Evolutionary conservation across 2,329 filamentous ascomycete species (phyloP).

Genomic region (Fusarium nurragi): DNA sequence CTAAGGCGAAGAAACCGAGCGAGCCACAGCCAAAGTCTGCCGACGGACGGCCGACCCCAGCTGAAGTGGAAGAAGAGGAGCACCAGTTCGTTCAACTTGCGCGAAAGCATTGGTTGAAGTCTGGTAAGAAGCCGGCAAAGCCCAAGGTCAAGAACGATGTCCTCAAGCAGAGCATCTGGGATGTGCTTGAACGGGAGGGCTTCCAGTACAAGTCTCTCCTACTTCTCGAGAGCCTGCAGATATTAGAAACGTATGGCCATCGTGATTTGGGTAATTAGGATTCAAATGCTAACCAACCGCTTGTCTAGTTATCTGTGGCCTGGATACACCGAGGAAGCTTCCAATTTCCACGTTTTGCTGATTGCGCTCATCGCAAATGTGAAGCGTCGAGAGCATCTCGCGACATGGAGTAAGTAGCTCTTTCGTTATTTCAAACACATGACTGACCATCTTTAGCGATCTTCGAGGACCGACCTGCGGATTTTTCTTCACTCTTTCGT

Average conservation of each 20-base stretch:
- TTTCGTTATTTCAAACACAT: background rate
- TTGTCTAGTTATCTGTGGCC: conserved; percentile 86
- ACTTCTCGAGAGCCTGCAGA: conserved; percentile 87
- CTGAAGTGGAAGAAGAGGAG: conserved; percentile 76
- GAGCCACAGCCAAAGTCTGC: conserved; percentile 52
- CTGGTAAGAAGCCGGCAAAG: conserved; percentile 67
- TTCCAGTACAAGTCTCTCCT: conserved; percentile 83
- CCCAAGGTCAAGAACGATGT: conserved; percentile 83
- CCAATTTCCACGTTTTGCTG: conserved; percentile 90
- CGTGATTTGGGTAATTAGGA: background rate
- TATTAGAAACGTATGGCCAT: conserved; percentile 75
- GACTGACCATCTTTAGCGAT: conserved; percentile 61
- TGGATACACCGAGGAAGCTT: conserved; percentile 85
- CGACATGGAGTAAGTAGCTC: conserved; percentile 77
- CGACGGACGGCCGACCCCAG: conserved; percentile 62
- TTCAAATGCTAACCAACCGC: conserved; percentile 43
- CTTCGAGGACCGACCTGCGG: conserved; percentile 78
- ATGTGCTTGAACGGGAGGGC: conserved; percentile 80
- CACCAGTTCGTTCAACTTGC: conserved; percentile 80
- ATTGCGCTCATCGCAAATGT: conserved; percentile 87
- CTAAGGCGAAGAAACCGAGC: conserved; percentile 49
- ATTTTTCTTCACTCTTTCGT: conserved; percentile 90
- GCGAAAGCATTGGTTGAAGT: conserved; percentile 83
- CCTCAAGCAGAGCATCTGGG: conserved; percentile 89
- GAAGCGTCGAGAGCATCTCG: conserved; percentile 86